Evolutionary conservation across 176 grass and related monocot genomes (phyloP).

Genomic region (Rhynchospora breviuscula): DNA sequence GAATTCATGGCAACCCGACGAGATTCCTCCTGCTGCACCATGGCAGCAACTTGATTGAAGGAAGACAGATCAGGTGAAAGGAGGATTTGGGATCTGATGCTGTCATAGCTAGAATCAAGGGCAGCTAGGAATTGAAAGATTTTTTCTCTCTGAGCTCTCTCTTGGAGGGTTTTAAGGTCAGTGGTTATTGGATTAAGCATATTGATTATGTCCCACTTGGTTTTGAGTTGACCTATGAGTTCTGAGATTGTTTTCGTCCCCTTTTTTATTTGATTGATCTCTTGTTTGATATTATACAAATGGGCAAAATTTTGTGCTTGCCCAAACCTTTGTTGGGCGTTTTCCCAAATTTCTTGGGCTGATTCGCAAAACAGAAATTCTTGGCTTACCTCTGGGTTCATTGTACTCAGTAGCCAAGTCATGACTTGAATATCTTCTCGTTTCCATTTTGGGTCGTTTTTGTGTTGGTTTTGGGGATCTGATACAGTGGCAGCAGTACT

Average conservation of each 20-base stretch:
- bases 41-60: background rate
- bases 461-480: background rate
- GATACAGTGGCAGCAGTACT: too few relatives aligned
- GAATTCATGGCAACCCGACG: background rate
- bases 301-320: background rate
- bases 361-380: background rate
- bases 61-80: background rate
- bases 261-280: background rate
- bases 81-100: background rate
- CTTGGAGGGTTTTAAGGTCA: background rate
- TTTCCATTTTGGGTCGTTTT: background rate
- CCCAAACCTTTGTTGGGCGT: background rate
- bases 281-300: background rate
- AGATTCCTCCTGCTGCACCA: background rate
- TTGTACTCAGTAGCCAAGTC: background rate
- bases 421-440: background rate
- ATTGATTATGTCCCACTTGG: background rate
- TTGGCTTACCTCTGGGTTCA: background rate
- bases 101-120: background rate
- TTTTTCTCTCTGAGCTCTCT: background rate
- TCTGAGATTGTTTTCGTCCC: background rate
- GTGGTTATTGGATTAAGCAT: background rate
- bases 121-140: background rate
- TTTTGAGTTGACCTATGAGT: background rate
- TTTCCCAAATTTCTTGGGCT: background rate